Conservation (phyloP, 2,329 filamentous ascomycete genomes). For the Aspergillus ochraceoroseus region DNA sequence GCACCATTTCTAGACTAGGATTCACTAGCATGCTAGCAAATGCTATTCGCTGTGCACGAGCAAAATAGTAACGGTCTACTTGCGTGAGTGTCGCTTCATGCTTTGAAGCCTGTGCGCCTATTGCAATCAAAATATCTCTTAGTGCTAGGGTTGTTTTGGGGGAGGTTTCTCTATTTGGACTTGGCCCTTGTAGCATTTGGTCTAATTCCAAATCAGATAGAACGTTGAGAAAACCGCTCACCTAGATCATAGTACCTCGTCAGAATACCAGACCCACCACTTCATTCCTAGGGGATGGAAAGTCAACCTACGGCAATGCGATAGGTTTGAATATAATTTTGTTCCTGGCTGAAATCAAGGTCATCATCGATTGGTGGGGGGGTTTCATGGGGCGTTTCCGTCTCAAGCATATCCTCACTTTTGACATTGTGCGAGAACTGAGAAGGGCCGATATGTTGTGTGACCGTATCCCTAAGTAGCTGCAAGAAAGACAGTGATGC, state of each 20-base stretch:
- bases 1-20: constrained; percentile 51
- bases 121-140: constrained; percentile 48
- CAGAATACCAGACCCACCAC: too few species aligned
- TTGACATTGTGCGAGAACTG: constrained; percentile 51
- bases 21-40: constrained; percentile 52
- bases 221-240: constrained; percentile 41
- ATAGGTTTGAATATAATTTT: constrained; percentile 32
- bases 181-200: constrained; percentile 22
- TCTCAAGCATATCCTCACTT: constrained; percentile 53
- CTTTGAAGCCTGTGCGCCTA: constrained; percentile 49
- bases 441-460: constrained; percentile 52
- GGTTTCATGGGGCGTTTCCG: constrained; percentile 37
- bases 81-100: constrained; percentile 28
- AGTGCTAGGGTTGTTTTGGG: constrained; percentile 31
- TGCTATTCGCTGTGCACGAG: constrained; percentile 46
- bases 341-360: constrained; percentile 29
- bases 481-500: constrained; percentile 53
- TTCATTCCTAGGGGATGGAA: background rate
- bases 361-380: constrained; percentile 34
- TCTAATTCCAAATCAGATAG: constrained; percentile 27
- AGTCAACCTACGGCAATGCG: constrained; percentile 24
- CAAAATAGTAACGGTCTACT: constrained; percentile 44
- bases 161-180: constrained; percentile 14
- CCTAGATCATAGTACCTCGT: too few species aligned
- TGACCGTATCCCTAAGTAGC: constrained; percentile 46